These are phyloP conservation scores for Rhynchospora breviuscula DNA, from an alignment of 176 grass and related monocot genomes.

Conservation along the genomic window DNA sequence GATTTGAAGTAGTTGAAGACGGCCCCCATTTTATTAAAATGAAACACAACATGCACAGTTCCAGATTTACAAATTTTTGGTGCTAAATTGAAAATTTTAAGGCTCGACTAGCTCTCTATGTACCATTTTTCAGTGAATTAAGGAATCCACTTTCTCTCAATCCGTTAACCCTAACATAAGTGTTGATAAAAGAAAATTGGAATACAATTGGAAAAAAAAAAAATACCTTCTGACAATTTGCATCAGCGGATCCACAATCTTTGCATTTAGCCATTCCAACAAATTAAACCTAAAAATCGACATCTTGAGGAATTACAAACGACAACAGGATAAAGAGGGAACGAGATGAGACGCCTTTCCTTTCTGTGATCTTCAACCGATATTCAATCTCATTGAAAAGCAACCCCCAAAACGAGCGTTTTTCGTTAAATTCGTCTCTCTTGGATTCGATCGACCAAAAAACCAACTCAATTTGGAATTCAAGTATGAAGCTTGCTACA, in stretches of 20 bases:
- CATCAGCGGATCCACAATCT: constrained; percentile 54
- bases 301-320: constrained; percentile 29
- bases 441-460: neutral
- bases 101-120: neutral
- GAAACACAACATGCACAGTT: too few relatives aligned
- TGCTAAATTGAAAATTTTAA: neutral
- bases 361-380: neutral
- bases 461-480: neutral
- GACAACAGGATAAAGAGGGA: neutral
- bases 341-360: neutral
- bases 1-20: too few relatives aligned
- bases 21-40: too few relatives aligned
- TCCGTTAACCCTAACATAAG: neutral
- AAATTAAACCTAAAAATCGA: constrained; percentile 26
- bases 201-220: neutral
- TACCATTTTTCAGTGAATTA: neutral
- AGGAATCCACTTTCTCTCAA: neutral
- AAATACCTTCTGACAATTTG: constrained; percentile 62
- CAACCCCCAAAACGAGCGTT: neutral
- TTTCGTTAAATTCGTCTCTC: neutral
- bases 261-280: constrained; percentile 53
- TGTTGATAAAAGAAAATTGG: neutral
- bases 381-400: neutral
- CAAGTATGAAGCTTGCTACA: neutral
- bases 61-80: neutral